Conservation (phyloP, 768 basidiomycete genomes). For the Lenzites betulinus region DNA sequence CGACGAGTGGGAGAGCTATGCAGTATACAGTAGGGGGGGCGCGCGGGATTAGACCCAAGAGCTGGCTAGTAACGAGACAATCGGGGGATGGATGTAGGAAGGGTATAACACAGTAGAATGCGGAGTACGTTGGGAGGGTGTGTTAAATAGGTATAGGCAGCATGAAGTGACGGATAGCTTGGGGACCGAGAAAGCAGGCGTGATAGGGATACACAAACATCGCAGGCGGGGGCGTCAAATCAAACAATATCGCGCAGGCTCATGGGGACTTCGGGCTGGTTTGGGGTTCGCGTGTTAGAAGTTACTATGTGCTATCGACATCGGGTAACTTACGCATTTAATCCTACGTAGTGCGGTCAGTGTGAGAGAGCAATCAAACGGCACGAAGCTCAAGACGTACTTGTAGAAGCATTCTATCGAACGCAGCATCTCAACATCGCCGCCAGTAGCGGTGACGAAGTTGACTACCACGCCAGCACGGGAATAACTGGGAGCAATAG, state of each 20-base stretch:
- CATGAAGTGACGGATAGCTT: conserved; percentile 32
- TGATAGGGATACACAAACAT: conserved; percentile 81
- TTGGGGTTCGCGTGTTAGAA: conserved; percentile 28
- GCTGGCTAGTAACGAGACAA: conserved; percentile 64
- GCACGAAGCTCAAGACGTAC: conserved; percentile 43
- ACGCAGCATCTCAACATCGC: conserved; percentile 97
- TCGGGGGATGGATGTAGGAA: conserved; percentile 46
- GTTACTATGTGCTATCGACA: not conserved
- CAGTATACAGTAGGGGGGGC: conserved; percentile 65
- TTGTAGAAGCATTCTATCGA: conserved; percentile 99
- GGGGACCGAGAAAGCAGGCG: conserved; percentile 36
- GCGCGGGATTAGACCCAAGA: conserved; percentile 46
- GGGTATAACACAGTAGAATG: conserved; percentile 70
- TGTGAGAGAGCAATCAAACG: not conserved
- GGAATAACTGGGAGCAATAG: conserved; percentile 80
- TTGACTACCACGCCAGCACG: conserved; percentile 93
- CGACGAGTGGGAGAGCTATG: conserved; percentile 37
- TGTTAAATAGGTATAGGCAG: conserved; percentile 49
- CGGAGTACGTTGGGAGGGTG: conserved; percentile 39
- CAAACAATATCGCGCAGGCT: conserved; percentile 88
- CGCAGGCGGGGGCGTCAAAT: conserved; percentile 40
- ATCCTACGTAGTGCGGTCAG: conserved; percentile 28
- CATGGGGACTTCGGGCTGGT: conserved; percentile 87
- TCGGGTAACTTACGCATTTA: conserved; percentile 74
- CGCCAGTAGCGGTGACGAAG: conserved; percentile 96